Conservation (phyloP, 352 stramenopile genomes). For the Phytophthora pistaciae region DNA sequence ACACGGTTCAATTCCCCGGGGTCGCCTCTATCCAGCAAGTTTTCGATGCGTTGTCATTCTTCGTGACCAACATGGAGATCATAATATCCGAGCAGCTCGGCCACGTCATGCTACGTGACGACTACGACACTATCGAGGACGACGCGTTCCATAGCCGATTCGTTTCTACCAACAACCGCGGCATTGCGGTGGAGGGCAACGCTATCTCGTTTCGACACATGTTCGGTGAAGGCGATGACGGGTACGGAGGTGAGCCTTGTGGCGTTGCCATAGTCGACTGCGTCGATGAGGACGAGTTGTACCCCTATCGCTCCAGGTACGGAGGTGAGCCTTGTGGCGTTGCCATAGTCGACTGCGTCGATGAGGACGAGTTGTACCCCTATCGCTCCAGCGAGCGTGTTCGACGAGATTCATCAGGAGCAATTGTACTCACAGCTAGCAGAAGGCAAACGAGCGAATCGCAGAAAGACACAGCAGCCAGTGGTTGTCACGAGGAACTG, state of each 20-base stretch:
- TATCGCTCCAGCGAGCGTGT: conserved; percentile 31
- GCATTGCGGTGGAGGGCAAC: conserved; percentile 39
- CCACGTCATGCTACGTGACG: conserved; percentile 46
- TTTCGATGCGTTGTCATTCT: conserved; percentile 42
- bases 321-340: conserved; percentile 15
- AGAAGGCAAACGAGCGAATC: conserved; percentile 5
- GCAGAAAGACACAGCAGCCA: not conserved
- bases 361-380: conserved; percentile 38
- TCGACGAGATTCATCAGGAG: conserved; percentile 36
- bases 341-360: conserved; percentile 31
- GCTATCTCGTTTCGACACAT: conserved; percentile 33
- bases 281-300: too few relatives aligned
- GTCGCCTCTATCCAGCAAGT: conserved; percentile 39
- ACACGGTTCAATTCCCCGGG: conserved; percentile 40
- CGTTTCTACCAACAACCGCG: conserved; percentile 27
- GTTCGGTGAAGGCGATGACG: conserved; percentile 18
- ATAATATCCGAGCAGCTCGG: conserved; percentile 44
- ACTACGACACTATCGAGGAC: conserved; percentile 40
- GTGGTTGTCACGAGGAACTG: conserved; percentile 9
- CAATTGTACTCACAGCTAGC: conserved; percentile 33
- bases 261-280: conserved; percentile 27
- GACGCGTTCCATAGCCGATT: conserved; percentile 38
- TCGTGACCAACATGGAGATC: conserved; percentile 52
- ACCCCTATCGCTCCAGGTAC: too few relatives aligned
- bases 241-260: conserved; percentile 11